phyloP scores from a whole-genome alignment of 441 rosid genomes.

The Raphanus hybrid region DNA sequence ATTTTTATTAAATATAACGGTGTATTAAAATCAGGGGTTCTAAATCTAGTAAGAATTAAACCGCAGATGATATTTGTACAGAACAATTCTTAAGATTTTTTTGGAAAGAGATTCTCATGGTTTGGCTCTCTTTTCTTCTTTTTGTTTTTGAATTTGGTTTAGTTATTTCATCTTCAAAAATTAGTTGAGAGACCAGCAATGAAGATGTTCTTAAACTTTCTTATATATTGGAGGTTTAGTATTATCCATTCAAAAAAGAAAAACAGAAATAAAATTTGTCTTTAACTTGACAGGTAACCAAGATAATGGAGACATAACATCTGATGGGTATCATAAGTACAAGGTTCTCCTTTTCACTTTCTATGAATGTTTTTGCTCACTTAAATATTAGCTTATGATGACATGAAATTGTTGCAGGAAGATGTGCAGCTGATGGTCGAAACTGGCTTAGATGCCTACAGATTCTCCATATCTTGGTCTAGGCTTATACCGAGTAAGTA shows the following conservation, averaged over 20 bases:
- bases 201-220: too few species aligned
- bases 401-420: conserved; percentile 47
- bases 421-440: conserved; percentile 47
- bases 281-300: conserved; percentile 5
- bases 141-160: too few species aligned
- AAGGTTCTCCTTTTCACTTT: conserved; percentile 43
- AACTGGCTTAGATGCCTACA: conserved; percentile 44
- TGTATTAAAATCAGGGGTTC: too few species aligned
- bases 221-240: neutral
- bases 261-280: neutral
- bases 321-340: conserved; percentile 70
- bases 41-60: too few species aligned
- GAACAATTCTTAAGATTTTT: too few species aligned
- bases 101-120: too few species aligned
- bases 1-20: too few species aligned
- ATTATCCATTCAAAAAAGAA: neutral
- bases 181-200: too few species aligned
- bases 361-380: neutral
- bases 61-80: too few species aligned
- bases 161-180: too few species aligned
- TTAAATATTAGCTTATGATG: neutral
- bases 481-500: conserved; percentile 69
- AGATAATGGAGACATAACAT: conserved; percentile 43
- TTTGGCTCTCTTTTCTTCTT: too few species aligned
- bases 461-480: conserved; percentile 82